These are phyloP conservation scores for Candida montana DNA, from an alignment of 805 yeast species.

Conservation along the genomic window DNA sequence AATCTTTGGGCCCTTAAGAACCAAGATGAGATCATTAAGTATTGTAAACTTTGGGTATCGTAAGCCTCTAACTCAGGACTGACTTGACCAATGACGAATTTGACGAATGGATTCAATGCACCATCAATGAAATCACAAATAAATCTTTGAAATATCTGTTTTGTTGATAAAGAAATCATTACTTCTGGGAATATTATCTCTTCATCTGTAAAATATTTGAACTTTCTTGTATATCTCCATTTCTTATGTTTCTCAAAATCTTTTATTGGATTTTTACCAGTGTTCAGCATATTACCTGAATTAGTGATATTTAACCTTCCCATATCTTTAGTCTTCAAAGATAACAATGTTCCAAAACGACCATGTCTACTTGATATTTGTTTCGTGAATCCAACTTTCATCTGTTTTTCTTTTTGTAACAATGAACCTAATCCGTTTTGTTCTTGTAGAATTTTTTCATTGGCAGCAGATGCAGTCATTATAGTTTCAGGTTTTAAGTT, in stretches of 20 bases:
- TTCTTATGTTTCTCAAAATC: slow-evolving; percentile 63
- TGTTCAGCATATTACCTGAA: slow-evolving; percentile 52
- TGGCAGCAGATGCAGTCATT: slow-evolving; percentile 8
- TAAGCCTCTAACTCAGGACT: background rate
- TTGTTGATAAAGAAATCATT: slow-evolving; percentile 14
- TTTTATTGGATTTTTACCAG: slow-evolving; percentile 46
- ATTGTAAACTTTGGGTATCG: slow-evolving; percentile 30
- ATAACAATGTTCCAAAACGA: slow-evolving; percentile 80
- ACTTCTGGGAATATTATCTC: slow-evolving; percentile 27
- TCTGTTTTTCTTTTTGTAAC: slow-evolving; percentile 53
- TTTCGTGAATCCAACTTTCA: slow-evolving; percentile 44
- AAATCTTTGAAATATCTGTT: slow-evolving; percentile 30
- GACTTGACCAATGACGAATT: slow-evolving; percentile 30
- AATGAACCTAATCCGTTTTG: slow-evolving; percentile 30
- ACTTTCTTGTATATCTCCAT: slow-evolving; percentile 45
- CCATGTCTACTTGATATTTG: slow-evolving; percentile 73
- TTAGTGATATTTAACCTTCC: slow-evolving; percentile 65
- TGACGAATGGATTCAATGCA: slow-evolving; percentile 64
- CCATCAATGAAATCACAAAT: slow-evolving; percentile 62
- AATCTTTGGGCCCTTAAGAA: slow-evolving; percentile 60
- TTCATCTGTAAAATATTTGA: slow-evolving; percentile 24
- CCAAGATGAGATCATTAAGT: slow-evolving; percentile 66
- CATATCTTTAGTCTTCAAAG: slow-evolving; percentile 59
- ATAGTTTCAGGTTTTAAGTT: slow-evolving; percentile 39
- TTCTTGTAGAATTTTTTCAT: background rate